Evolutionary conservation across 805 yeast species (phyloP).

Genomic region (Cyberlindnera nakhonratchasimensis): DNA sequence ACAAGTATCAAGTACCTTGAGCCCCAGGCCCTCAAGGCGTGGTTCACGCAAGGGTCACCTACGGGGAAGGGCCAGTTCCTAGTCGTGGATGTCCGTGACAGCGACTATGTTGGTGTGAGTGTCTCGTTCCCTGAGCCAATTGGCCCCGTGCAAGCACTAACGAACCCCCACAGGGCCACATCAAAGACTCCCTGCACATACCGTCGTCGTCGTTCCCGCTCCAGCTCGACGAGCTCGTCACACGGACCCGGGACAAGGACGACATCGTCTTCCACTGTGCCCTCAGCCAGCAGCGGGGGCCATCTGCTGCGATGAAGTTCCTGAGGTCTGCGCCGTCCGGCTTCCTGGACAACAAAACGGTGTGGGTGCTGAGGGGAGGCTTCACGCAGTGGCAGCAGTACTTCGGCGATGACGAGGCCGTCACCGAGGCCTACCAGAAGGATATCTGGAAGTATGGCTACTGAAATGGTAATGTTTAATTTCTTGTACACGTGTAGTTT

Average conservation of each 20-base stretch:
- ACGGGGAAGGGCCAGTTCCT: slow-evolving; percentile 40
- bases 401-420: slow-evolving; percentile 62
- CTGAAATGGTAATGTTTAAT: slow-evolving; percentile 1
- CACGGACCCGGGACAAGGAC: slow-evolving; percentile 26
- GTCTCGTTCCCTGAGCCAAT: neutral
- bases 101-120: slow-evolving; percentile 69
- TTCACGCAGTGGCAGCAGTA: slow-evolving; percentile 77
- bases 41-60: slow-evolving; percentile 42
- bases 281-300: slow-evolving; percentile 88
- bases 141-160: neutral
- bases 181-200: slow-evolving; percentile 49
- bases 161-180: slow-evolving; percentile 47
- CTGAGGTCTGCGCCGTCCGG: slow-evolving; percentile 30
- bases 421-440: slow-evolving; percentile 59
- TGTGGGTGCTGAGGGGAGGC: slow-evolving; percentile 81
- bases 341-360: slow-evolving; percentile 37
- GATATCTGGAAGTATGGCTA: slow-evolving; percentile 38
- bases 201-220: slow-evolving; percentile 45
- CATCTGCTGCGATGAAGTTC: slow-evolving; percentile 71
- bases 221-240: slow-evolving; percentile 29
- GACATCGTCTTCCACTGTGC: slow-evolving; percentile 88
- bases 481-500: no score
- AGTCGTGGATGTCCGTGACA: slow-evolving; percentile 83
- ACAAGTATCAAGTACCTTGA: slow-evolving; percentile 46
- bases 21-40: slow-evolving; percentile 41